Base-by-base conservation (phyloP, 495 filamentous ascomycete genomes). In the Astrothelium subdiscretum region DNA sequence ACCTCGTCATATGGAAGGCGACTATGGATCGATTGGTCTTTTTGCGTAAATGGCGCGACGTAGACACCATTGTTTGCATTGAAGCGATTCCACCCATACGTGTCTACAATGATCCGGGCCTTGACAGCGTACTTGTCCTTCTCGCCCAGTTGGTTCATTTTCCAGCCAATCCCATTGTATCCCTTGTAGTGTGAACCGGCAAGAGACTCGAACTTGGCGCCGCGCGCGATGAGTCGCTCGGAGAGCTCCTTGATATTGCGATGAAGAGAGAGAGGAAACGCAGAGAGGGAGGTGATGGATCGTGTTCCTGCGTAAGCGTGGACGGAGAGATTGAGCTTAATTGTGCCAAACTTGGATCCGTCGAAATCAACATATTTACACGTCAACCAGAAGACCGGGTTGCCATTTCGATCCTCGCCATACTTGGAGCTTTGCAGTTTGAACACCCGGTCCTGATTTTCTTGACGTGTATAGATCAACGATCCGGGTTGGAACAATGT, bases 151-250 rank as follows among this genome's bases (percentile, higher is more conserved):
- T 64, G 57, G 35, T 40, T 44, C 6, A 61, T 42, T 66, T 66
- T 73, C 66, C 76, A 72, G 5, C 71, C 77, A 43, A 78, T 66
- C 24, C 83, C 86, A 24, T 78, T 72, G 67, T 87, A 87, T 8
- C 76, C 70, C 66, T 81, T 84, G 74, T 86, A 87, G 65, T 85
- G 80, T 44, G 80, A 81, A 0, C 86, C 85, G 38, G 77, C 77
- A n/a, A 84, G 76, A 42, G 57, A 44, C 63, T 76, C 75, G 20
- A 75, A 65, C 62, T 68, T 72, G 32, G 64, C 65, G 29, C 74
- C 75, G 11, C 74, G 72, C 63, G 72, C 65, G 42, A 73, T 67
- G 5, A 77, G 65, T 12, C 69, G 63, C 15, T 57, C 60, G 24
- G 65, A 66, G 13, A 85, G 66, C 20, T 67, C 72, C 0, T 77